These are phyloP conservation scores for Penicillium sp. DNA, from an alignment of 2,329 filamentous ascomycete genomes.

Conservation along the genomic window DNA sequence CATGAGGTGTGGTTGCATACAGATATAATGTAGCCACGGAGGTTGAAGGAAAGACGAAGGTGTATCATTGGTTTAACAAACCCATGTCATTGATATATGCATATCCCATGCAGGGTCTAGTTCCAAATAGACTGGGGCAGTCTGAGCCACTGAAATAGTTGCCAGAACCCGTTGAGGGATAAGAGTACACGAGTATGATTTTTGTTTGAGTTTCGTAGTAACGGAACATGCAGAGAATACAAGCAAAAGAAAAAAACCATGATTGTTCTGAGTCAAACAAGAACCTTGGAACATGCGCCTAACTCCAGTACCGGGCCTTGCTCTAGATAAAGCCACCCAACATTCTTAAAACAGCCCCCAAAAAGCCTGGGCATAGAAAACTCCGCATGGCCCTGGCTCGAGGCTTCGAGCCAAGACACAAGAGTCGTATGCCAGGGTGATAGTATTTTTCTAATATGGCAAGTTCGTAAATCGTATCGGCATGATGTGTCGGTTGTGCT, in stretches of 20 bases:
- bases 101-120: background rate
- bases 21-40: background rate
- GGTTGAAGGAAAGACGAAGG: background rate
- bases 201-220: no score
- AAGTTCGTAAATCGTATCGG: slow-evolving; percentile 3
- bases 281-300: background rate
- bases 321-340: background rate
- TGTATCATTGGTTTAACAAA: background rate
- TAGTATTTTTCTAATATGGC: slow-evolving; percentile 3
- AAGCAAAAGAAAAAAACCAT: background rate
- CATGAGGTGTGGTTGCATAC: background rate
- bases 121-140: background rate
- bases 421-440: background rate
- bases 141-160: background rate
- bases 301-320: background rate
- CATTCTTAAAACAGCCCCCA: background rate
- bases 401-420: background rate
- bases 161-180: no score
- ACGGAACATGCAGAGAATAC: background rate
- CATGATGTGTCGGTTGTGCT: background rate
- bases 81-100: background rate
- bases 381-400: background rate
- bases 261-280: background rate
- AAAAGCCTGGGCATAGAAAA: background rate
- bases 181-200: background rate